Conservation (phyloP, 2,329 filamentous ascomycete genomes). For the Chaetomiaceae sp. region DNA sequence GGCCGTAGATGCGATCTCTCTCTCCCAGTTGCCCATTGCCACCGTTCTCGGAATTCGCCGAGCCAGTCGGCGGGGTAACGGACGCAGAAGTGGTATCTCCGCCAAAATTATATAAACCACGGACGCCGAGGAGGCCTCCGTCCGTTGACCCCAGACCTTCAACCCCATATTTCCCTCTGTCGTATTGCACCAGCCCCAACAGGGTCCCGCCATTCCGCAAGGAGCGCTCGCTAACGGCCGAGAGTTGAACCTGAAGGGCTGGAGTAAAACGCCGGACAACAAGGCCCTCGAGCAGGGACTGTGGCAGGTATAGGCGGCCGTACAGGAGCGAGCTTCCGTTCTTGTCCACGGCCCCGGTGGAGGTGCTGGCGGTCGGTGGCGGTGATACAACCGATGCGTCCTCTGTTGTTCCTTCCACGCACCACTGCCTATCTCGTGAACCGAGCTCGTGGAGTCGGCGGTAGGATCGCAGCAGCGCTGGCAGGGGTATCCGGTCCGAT, state of each 20-base stretch:
- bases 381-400: conserved; percentile 10
- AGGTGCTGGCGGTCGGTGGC: conserved; percentile 24
- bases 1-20: conserved; percentile 64
- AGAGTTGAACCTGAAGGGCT: conserved; percentile 73
- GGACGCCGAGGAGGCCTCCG: conserved; percentile 78
- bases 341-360: conserved; percentile 7
- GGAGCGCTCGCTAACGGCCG: conserved; percentile 67
- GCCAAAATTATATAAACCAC: conserved; percentile 93
- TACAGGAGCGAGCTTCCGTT: conserved; percentile 61
- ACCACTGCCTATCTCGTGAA: conserved; percentile 21
- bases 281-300: conserved; percentile 79
- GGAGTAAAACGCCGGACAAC: conserved; percentile 75
- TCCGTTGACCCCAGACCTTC: conserved; percentile 93
- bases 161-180: conserved; percentile 79
- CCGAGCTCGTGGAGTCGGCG: conserved; percentile 66
- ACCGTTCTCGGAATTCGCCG: conserved; percentile 19
- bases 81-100: conserved; percentile 51
- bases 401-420: conserved; percentile 22
- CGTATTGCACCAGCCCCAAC: conserved; percentile 70
- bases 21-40: conserved; percentile 30
- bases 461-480: conserved; percentile 76
- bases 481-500: conserved; percentile 72
- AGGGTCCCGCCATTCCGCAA: conserved; percentile 73
- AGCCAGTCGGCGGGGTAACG: conserved; percentile 20
- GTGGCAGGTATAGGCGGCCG: conserved; percentile 75